Conservation (phyloP, 2,329 filamentous ascomycete species). For the Claviceps sorghi region DNA sequence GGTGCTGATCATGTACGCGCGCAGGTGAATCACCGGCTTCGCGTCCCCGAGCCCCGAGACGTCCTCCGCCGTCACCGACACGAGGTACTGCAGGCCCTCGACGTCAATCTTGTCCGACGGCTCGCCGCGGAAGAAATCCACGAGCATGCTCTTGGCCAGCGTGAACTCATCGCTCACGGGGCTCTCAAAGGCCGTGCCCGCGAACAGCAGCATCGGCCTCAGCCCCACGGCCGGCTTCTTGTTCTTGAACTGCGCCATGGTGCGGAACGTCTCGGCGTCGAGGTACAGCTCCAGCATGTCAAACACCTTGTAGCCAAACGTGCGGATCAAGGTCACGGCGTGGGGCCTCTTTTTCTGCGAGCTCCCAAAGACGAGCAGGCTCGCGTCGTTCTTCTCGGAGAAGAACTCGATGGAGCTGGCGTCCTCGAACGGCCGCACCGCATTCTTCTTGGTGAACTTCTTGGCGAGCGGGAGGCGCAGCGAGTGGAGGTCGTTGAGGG, state of each 20-base stretch:
- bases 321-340: conserved; percentile 66
- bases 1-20: conserved; percentile 75
- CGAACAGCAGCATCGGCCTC: conserved; percentile 83
- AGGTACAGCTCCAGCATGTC: conserved; percentile 92
- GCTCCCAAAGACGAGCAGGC: conserved; percentile 68
- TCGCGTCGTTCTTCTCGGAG: conserved; percentile 88
- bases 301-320: conserved; percentile 73
- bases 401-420: conserved; percentile 83
- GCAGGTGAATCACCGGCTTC: conserved; percentile 48
- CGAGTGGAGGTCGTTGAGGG: conserved; percentile 69
- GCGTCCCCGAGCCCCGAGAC: conserved; percentile 25
- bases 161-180: conserved; percentile 67
- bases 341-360: conserved; percentile 94
- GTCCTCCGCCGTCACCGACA: conserved; percentile 68
- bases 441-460: conserved; percentile 95
- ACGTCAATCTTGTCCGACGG: conserved; percentile 75
- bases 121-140: conserved; percentile 78
- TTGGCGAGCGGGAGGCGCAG: conserved; percentile 74
- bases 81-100: conserved; percentile 81
- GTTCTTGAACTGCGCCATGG: conserved; percentile 60
- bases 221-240: conserved; percentile 65
- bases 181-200: conserved; percentile 75
- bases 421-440: conserved; percentile 88
- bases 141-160: conserved; percentile 70
- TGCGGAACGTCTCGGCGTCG: conserved; percentile 56